Evolutionary conservation across 495 filamentous ascomycete species (phyloP).

Genomic region (Acidomyces sp.): DNA sequence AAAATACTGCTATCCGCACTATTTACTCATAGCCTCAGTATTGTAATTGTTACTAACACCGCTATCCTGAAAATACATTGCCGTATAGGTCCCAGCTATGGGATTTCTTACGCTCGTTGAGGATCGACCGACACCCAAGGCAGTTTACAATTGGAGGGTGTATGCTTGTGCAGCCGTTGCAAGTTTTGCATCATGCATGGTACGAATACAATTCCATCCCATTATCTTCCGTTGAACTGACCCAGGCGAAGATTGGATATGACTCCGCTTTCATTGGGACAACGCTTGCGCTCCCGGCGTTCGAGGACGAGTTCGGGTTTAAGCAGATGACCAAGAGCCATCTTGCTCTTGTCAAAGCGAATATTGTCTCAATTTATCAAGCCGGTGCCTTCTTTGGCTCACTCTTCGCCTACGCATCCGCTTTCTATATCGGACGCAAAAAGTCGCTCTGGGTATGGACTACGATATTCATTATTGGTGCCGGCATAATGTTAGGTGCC

Average conservation of each 20-base stretch:
- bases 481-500: constrained; percentile 50
- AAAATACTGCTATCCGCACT: no score
- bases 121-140: constrained; percentile 48
- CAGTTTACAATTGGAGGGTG: constrained; percentile 66
- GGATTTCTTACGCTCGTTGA: constrained; percentile 40
- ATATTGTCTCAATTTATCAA: constrained; percentile 43
- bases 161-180: constrained; percentile 49
- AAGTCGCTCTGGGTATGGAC: constrained; percentile 41
- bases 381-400: constrained; percentile 17
- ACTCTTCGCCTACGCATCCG: constrained; percentile 35
- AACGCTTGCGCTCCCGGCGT: constrained; percentile 49
- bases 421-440: constrained; percentile 45
- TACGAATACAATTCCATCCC: no score
- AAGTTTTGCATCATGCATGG: constrained; percentile 55
- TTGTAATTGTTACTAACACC: no score
- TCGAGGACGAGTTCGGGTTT: constrained; percentile 44
- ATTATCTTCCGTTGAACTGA: background rate
- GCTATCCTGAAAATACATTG: no score
- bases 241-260: constrained; percentile 41
- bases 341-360: constrained; percentile 43
- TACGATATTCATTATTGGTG: constrained; percentile 48
- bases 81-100: no score
- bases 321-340: constrained; percentile 29
- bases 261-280: constrained; percentile 60
- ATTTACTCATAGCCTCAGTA: no score